Evolutionary conservation across 2,329 filamentous ascomycete species (phyloP).

Genomic region (Domatiomyces catenatus): DNA sequence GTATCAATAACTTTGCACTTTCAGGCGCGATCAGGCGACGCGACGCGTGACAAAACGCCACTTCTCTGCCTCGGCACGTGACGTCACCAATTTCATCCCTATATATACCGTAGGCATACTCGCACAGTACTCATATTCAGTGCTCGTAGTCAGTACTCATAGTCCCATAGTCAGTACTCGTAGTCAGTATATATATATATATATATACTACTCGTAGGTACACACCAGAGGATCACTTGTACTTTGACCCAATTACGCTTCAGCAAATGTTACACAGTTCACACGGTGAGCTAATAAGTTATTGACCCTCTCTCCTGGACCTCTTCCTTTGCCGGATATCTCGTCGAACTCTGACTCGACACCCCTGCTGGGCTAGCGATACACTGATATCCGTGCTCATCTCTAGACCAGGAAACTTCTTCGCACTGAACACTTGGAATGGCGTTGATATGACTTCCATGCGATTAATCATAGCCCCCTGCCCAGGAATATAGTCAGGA

Average conservation of each 20-base stretch:
- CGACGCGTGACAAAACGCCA: not conserved
- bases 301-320: too few species aligned
- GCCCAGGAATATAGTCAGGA: slow-evolving; percentile 20
- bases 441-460: slow-evolving; percentile 77
- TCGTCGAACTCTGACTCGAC: slow-evolving; percentile 83
- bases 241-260: too few species aligned
- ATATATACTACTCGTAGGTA: too few species aligned
- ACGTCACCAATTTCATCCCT: not conserved
- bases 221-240: too few species aligned
- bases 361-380: slow-evolving; percentile 88
- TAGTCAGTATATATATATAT: too few species aligned
- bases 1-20: not conserved
- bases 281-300: too few species aligned
- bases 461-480: slow-evolving; percentile 54
- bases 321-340: slow-evolving; percentile 85
- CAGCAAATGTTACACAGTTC: too few species aligned
- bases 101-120: too few species aligned
- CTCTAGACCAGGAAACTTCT: slow-evolving; percentile 90
- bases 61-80: not conserved
- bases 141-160: too few species aligned
- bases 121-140: too few species aligned
- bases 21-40: not conserved
- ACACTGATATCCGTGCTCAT: slow-evolving; percentile 81
- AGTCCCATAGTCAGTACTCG: too few species aligned
- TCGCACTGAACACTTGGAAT: slow-evolving; percentile 86